Percentiles rank a stretch among this genome's conserved stretches.
Evolutionary conservation across 805 yeast genomes (phyloP).

Genomic region (Ogataea thermomethanolica): DNA sequence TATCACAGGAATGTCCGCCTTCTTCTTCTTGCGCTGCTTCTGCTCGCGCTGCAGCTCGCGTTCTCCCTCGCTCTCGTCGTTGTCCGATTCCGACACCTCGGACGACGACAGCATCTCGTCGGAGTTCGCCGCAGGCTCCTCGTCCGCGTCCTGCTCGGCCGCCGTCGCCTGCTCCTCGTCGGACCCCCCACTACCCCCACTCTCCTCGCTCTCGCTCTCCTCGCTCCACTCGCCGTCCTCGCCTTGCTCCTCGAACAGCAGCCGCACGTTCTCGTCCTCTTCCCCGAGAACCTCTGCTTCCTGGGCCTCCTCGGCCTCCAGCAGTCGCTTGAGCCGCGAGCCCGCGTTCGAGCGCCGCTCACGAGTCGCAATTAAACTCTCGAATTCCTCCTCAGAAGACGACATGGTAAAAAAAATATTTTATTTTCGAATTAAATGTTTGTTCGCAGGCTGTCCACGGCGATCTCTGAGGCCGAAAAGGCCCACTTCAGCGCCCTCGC

Average conservation of each 20-base stretch:
- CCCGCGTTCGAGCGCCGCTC: slow-evolving; percentile 88
- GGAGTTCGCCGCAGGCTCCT: slow-evolving; percentile 22
- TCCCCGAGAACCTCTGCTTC: slow-evolving; percentile 36
- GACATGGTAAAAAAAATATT: slow-evolving; percentile 3
- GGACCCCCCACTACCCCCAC: slow-evolving; percentile 27
- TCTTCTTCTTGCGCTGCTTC: slow-evolving; percentile 17
- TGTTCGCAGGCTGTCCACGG: slow-evolving; percentile 7
- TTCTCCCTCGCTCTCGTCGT: slow-evolving; percentile 55
- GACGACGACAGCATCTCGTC: slow-evolving; percentile 58
- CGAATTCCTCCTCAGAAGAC: slow-evolving; percentile 35
- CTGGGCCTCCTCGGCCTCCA: slow-evolving; percentile 62
- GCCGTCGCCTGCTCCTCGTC: slow-evolving; percentile 17
- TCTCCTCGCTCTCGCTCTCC: slow-evolving; percentile 33
- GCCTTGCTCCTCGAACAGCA: slow-evolving; percentile 63
- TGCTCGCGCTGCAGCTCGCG: slow-evolving; percentile 35
- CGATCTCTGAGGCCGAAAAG: slow-evolving; percentile 60
- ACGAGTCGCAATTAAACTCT: slow-evolving; percentile 70
- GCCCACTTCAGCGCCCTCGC: slow-evolving; percentile 85
- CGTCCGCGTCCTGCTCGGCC: slow-evolving; percentile 26
- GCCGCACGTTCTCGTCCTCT: slow-evolving; percentile 73
- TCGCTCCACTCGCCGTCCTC: slow-evolving; percentile 48
- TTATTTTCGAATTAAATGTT: background rate
- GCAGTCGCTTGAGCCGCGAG: slow-evolving; percentile 65
- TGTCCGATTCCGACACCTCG: slow-evolving; percentile 45
- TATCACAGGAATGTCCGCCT: slow-evolving; percentile 38